Base-by-base conservation (phyloP, 2,329 filamentous ascomycete species). In the Fusarium euwallaceae region DNA sequence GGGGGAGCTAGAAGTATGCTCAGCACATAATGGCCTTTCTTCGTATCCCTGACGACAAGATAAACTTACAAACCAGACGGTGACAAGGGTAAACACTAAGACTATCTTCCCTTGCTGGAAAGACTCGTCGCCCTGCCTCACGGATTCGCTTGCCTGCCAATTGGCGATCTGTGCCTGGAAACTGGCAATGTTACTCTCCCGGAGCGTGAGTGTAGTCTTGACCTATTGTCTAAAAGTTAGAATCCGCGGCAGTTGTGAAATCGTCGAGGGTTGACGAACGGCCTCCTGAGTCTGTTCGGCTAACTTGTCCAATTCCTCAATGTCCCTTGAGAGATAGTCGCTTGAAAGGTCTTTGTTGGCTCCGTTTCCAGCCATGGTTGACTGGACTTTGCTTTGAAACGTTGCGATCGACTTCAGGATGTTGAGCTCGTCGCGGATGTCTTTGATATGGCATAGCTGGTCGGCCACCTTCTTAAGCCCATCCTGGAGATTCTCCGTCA, bases 281-380 rank as follows among this genome's bases (percentile, higher is more conserved):
- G 29, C 53, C 17, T 34, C n/a, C 1, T 56, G 53, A 16, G 27
- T 56, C 14, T 56, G n/a, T 0, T 20, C 6, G 29, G 53, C n/a
- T 2, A 34, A 20, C 4, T 22, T 56, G 4, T 36, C 29, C 1
- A 56, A 3, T 34, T 36, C 29, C 4, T 36, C 1, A 4, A 56
- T 6, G 12, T 36, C 12, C 9, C 6, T 20, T 0, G 36, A 6
- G 6, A 56, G 7, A 3, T 24, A 56, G 0, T 36, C 0, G 4
- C 27, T 34, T 9, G 29, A 20, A 14, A 56, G 29, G 0, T 56
- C 53, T 1, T 56, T 11, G 0, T 11, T 0, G 2, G n/a, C 3
- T 6, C 7, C 29, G 0, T 0, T 20, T 34, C 32, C 7, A 12
- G 12, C 29, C 12, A 20, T 56, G 53, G 5, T 20, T 14, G 3